Conservation (phyloP, 1,284 basidiomycete species). For the Phellopilus nigrolimitatus region DNA sequence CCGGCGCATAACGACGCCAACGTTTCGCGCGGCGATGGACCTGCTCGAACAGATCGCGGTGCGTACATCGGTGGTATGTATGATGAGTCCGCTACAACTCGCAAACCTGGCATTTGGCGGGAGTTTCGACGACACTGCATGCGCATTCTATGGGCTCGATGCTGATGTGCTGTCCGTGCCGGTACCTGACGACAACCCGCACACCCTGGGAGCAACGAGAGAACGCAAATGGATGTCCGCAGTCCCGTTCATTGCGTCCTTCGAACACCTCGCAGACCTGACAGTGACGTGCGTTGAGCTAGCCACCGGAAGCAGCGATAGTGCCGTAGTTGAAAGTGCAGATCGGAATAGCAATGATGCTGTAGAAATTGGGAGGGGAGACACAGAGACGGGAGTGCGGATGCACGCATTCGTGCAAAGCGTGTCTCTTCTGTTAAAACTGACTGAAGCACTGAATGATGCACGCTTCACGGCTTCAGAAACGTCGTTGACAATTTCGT, state of each 20-base stretch:
- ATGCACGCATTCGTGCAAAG: conserved; percentile 10
- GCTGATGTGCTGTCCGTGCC: neutral
- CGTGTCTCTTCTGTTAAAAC: conserved; percentile 14
- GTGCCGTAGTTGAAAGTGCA: neutral
- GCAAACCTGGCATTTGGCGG: conserved; percentile 19
- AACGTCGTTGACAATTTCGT: conserved; percentile 22
- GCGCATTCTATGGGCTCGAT: conserved; percentile 15
- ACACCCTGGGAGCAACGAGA: neutral
- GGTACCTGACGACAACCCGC: neutral
- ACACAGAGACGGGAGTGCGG: neutral
- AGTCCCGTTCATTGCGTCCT: conserved; percentile 50
- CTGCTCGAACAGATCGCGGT: conserved; percentile 51
- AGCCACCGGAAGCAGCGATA: neutral
- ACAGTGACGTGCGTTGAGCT: conserved; percentile 40
- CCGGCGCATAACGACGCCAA: conserved; percentile 30
- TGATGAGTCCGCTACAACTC: conserved; percentile 19
- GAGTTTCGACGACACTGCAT: conserved; percentile 19
- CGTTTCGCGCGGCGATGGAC: conserved; percentile 42
- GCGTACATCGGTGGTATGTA: conserved; percentile 38
- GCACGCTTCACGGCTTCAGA: neutral
- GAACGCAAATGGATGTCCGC: conserved; percentile 27
- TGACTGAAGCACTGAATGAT: conserved; percentile 4
- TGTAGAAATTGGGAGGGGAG: neutral
- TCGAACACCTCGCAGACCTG: conserved; percentile 49
- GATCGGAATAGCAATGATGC: neutral